phyloP scores from a whole-genome alignment of 352 stramenopile species.

The Globisporangium sylvaticum region DNA sequence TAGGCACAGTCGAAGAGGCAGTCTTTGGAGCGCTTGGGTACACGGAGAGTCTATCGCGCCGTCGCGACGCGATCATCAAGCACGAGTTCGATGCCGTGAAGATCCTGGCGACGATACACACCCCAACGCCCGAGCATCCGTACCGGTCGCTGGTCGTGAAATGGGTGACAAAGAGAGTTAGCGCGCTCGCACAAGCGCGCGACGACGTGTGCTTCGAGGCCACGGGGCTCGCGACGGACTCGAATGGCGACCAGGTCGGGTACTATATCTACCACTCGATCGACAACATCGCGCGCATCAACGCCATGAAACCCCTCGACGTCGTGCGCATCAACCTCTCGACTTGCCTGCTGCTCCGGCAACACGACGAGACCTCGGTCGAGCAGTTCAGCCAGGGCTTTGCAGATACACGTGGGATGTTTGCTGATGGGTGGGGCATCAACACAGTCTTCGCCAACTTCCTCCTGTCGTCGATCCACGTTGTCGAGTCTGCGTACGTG shows the following conservation, averaged over 20 bases:
- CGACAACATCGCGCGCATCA: constrained; percentile 16
- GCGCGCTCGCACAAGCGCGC: constrained; percentile 32
- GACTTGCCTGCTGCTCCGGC: neutral
- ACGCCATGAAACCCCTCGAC: constrained; percentile 2
- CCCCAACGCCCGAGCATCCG: constrained; percentile 30
- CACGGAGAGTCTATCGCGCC: constrained; percentile 29
- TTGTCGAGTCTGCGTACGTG: constrained; percentile 8
- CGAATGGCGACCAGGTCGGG: constrained; percentile 22
- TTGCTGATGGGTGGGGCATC: neutral
- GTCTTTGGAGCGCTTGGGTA: constrained; percentile 38
- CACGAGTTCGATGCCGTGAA: constrained; percentile 36
- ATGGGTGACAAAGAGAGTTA: constrained; percentile 34
- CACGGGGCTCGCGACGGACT: constrained; percentile 32
- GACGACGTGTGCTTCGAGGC: constrained; percentile 51
- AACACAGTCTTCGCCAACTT: neutral
- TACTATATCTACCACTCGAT: constrained; percentile 21
- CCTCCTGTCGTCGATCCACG: neutral
- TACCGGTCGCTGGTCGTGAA: constrained; percentile 45
- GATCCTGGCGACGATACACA: constrained; percentile 29
- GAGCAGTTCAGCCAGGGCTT: constrained; percentile 7
- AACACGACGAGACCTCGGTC: constrained; percentile 1
- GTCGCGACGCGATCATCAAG: constrained; percentile 26
- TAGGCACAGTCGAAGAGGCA: constrained; percentile 39
- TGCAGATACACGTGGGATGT: neutral
- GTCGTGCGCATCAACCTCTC: constrained; percentile 15